Conservation (phyloP, 2,329 filamentous ascomycete species). For the Microdochium trichocladiopsis region DNA sequence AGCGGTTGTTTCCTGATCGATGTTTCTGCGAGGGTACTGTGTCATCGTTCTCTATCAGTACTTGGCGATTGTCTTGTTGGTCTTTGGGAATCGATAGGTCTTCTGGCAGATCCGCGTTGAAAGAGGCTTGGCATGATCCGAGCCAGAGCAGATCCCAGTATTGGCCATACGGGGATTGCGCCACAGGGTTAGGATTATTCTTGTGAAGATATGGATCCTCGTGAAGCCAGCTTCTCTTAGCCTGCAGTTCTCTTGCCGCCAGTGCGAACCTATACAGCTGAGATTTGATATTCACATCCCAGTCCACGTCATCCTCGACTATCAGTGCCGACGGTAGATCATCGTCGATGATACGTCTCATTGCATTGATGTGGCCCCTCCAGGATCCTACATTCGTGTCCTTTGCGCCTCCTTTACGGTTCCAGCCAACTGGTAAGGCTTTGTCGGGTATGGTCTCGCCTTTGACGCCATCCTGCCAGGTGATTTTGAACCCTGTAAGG, state of each 20-base stretch:
- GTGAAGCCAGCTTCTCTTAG: constrained; percentile 3
- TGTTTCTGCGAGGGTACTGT: constrained; percentile 8
- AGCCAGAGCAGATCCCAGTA: constrained; percentile 48
- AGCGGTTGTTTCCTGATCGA: not conserved
- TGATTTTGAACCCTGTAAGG: constrained; percentile 31
- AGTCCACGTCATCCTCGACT: constrained; percentile 36
- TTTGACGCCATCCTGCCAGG: constrained; percentile 34
- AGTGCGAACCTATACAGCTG: constrained; percentile 20
- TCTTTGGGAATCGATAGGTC: not conserved
- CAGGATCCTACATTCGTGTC: constrained; percentile 28
- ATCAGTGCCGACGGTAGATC: constrained; percentile 28
- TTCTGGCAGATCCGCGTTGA: not conserved
- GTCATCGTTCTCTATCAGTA: constrained; percentile 10
- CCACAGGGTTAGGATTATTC: constrained; percentile 1
- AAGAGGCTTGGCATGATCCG: not conserved
- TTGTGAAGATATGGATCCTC: not conserved
- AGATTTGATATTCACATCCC: constrained; percentile 28
- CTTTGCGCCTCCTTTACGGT: constrained; percentile 11
- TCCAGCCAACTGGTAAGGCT: constrained; percentile 15
- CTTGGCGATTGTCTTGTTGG: not conserved
- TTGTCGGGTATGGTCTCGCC: constrained; percentile 32
- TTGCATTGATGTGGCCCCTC: constrained; percentile 26
- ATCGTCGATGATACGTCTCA: constrained; percentile 23
- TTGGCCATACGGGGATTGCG: constrained; percentile 37
- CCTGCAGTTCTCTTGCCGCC: constrained; percentile 5